phyloP scores from a whole-genome alignment of 495 filamentous ascomycete species.

The Penicillium egyptiacum region DNA sequence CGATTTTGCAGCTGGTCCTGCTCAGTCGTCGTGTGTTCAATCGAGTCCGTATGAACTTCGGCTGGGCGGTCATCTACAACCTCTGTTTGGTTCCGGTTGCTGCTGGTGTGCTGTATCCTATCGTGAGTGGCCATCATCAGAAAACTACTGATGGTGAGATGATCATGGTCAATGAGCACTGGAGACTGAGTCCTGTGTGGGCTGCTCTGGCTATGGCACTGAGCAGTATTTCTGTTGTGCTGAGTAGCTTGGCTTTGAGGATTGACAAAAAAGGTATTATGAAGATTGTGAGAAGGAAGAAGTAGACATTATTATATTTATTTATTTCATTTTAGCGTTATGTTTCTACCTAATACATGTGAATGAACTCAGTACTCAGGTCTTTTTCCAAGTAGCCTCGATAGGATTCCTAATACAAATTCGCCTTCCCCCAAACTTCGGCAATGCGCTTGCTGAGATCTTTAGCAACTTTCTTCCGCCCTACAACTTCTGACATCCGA shows the following conservation, averaged over 20 bases:
- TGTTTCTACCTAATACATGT: background rate
- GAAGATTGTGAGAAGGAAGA: conserved; percentile 21
- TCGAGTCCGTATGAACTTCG: conserved; percentile 83
- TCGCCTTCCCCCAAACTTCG: conserved; percentile 64
- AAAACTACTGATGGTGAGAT: conserved; percentile 26
- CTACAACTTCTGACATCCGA: conserved; percentile 56
- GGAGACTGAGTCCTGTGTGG: conserved; percentile 76
- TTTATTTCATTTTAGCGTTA: background rate
- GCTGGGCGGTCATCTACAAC: conserved; percentile 89
- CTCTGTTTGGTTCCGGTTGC: conserved; percentile 75
- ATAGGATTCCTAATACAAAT: conserved; percentile 12
- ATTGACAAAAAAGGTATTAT: conserved; percentile 34
- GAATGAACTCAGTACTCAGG: conserved; percentile 1
- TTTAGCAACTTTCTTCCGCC: conserved; percentile 66
- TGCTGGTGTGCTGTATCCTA: conserved; percentile 76
- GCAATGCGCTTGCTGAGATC: conserved; percentile 67
- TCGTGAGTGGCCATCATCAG: conserved; percentile 53
- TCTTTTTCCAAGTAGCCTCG: background rate
- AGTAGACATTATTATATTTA: background rate
- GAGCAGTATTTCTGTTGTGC: conserved; percentile 78
- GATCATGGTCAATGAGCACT: conserved; percentile 36
- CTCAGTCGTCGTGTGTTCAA: conserved; percentile 72
- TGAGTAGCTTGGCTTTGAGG: conserved; percentile 68
- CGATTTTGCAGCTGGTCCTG: conserved; percentile 70
- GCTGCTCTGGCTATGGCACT: conserved; percentile 83